These are phyloP conservation scores for Wickerhamomyces ciferrii DNA, from an alignment of 805 yeast genomes.

Conservation along the genomic window DNA sequence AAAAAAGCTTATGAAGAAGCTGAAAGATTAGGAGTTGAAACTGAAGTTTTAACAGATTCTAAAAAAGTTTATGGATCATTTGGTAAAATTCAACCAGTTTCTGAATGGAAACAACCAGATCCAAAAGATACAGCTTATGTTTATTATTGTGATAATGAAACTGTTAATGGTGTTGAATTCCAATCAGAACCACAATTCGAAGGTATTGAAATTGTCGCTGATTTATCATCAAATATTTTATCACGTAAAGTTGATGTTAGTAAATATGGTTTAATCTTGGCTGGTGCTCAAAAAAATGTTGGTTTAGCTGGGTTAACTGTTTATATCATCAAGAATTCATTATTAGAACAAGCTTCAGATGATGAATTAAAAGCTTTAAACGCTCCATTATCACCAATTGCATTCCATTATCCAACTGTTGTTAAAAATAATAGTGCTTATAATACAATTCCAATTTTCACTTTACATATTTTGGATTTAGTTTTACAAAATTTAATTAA, in stretches of 20 bases:
- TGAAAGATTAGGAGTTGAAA: conserved; percentile 69
- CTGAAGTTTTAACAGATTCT: conserved; percentile 64
- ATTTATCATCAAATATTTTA: conserved; percentile 89
- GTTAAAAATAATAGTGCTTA: conserved; percentile 89
- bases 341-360: conserved; percentile 64
- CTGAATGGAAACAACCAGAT: conserved; percentile 54
- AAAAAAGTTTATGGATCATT: conserved; percentile 51
- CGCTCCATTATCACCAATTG: conserved; percentile 84
- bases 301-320: conserved; percentile 95
- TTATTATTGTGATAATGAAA: conserved; percentile 94
- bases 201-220: conserved; percentile 82
- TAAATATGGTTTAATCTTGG: conserved; percentile 85
- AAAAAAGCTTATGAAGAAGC: conserved; percentile 87
- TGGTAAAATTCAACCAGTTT: conserved; percentile 60
- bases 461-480: conserved; percentile 78
- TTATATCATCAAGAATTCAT: conserved; percentile 79
- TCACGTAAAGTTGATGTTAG: conserved; percentile 77
- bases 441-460: conserved; percentile 93
- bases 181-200: conserved; percentile 48
- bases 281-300: conserved; percentile 98
- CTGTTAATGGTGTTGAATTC: conserved; percentile 88
- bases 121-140: conserved; percentile 74
- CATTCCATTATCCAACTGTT: conserved; percentile 80
- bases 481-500: conserved; percentile 60
- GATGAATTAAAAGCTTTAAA: conserved; percentile 52